Base-by-base conservation (phyloP, 345 rosid species). In the Acer campestre region DNA sequence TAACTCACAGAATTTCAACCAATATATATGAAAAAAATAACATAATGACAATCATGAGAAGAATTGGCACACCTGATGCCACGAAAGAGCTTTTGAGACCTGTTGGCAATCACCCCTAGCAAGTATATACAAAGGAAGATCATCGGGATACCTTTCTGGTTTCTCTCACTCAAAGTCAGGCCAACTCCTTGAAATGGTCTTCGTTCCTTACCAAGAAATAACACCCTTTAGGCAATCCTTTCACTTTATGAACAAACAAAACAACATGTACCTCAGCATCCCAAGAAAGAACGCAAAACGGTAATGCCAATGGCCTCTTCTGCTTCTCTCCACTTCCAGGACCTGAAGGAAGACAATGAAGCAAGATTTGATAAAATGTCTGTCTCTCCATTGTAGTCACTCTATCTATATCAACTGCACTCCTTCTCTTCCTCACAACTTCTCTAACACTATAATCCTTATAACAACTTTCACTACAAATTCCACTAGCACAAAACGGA, bases 241-340 rank as follows among this genome's bases (percentile, higher is more conserved):
- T 71, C 70, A 92, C 97, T 71, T 93, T 89, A 61, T 92, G 98
- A 67, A 94, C 94, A 86, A 94, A 94, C 77, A 94, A 71, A 40
- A 87, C 94, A 72, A 92, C 93, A 82, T 94, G 98, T 80, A 94
- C 93, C 86, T 91, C 86, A 4, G 95, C 94, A 79, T 92, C 94
- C 97, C 97, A 94, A 1, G 97, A 79, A 70, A 92, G 95, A 82
- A 71, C 92, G 31, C 94, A 90, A 79, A 90, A 94, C 0, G 97
- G 97, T 78, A 94, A 79, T 7, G 90, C 87, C 67, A 89, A 82
- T 76, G 84, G 94, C 71, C 79, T 75, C 79, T 75, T 86, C 63
- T 92, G 95, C 76, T 83, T 84, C 83, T 79, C 86, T 44, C 87
- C 90, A 61, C 51, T 81, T 2, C 58, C 65, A 61, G 85, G 84